Conservation (phyloP, 1,284 basidiomycete genomes). For the Rhodotorula sp. region DNA sequence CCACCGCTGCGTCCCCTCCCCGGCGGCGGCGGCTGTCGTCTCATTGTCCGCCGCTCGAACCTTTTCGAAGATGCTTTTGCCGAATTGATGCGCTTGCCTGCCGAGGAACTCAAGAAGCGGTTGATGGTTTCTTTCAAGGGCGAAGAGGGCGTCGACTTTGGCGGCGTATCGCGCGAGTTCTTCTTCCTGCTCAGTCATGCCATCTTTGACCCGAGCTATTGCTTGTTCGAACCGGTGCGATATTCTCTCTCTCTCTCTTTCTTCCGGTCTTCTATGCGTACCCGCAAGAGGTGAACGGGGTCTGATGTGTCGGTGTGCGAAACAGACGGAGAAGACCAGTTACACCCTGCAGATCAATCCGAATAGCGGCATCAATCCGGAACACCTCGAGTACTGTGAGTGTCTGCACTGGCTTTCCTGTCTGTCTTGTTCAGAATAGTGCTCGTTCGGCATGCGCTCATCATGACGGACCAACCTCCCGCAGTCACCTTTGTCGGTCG, state of each 20-base stretch:
- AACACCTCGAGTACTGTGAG: conserved; percentile 92
- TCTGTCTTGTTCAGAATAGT: not conserved
- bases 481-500: conserved; percentile 64
- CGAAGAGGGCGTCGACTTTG: conserved; percentile 97
- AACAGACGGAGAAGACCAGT: conserved; percentile 69
- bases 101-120: conserved; percentile 91
- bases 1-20: conserved; percentile 73
- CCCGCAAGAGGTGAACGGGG: conserved; percentile 74
- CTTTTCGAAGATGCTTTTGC: conserved; percentile 98
- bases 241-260: too few relatives aligned
- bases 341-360: conserved; percentile 95
- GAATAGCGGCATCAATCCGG: conserved; percentile 76
- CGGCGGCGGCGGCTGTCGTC: conserved; percentile 79
- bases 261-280: conserved; percentile 20
- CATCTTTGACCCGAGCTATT: conserved; percentile 53
- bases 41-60: conserved; percentile 80
- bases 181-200: conserved; percentile 34
- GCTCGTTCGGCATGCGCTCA: not conserved
- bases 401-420: not conserved
- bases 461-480: too few relatives aligned
- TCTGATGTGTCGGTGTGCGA: too few relatives aligned
- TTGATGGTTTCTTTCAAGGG: conserved; percentile 98
- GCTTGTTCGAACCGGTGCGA: conserved; percentile 77
- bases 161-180: conserved; percentile 63
- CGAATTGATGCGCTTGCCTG: conserved; percentile 80